Conservation (phyloP, 495 filamentous ascomycete species). For the Daldinia vernicosa region DNA sequence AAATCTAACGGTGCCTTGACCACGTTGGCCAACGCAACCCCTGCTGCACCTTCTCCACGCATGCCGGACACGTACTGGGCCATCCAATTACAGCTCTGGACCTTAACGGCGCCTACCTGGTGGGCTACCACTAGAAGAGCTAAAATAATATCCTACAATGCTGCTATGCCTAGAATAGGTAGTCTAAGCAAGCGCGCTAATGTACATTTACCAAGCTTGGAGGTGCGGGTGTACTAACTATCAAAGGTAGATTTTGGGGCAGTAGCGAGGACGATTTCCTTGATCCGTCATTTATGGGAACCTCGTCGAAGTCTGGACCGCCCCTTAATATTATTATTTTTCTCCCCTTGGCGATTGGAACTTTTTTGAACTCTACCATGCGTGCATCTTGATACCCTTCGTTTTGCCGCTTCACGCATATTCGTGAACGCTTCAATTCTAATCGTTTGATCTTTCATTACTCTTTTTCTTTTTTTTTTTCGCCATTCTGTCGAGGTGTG, state of each 20-base stretch:
- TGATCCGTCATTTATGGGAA: constrained; percentile 28
- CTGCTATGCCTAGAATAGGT: constrained; percentile 21
- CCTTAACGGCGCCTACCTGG: constrained; percentile 11
- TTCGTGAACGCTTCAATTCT: constrained; percentile 38
- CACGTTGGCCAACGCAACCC: constrained; percentile 25
- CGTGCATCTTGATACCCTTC: constrained; percentile 43
- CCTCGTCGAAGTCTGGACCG: constrained; percentile 38
- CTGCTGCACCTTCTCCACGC: constrained; percentile 36
- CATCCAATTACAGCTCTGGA: constrained; percentile 26
- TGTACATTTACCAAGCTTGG: constrained; percentile 22
- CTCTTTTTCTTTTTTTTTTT: constrained; percentile 22
- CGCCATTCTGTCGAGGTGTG: constrained; percentile 31
- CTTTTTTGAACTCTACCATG: constrained; percentile 35
- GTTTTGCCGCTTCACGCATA: constrained; percentile 27
- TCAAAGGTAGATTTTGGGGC: constrained; percentile 10
- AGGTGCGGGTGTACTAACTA: constrained; percentile 17
- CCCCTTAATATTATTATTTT: constrained; percentile 33
- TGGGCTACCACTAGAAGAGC: constrained; percentile 31
- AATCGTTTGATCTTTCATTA: constrained; percentile 32
- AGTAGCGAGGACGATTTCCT: constrained; percentile 33
- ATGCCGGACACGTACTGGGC: constrained; percentile 1
- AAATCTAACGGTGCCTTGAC: constrained; percentile 27
- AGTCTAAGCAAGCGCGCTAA: constrained; percentile 33
- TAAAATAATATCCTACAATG: constrained; percentile 38
- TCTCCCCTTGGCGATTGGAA: constrained; percentile 26